Base-by-base conservation (phyloP, 2,329 filamentous ascomycete genomes). In the Ophiostoma australiae region DNA sequence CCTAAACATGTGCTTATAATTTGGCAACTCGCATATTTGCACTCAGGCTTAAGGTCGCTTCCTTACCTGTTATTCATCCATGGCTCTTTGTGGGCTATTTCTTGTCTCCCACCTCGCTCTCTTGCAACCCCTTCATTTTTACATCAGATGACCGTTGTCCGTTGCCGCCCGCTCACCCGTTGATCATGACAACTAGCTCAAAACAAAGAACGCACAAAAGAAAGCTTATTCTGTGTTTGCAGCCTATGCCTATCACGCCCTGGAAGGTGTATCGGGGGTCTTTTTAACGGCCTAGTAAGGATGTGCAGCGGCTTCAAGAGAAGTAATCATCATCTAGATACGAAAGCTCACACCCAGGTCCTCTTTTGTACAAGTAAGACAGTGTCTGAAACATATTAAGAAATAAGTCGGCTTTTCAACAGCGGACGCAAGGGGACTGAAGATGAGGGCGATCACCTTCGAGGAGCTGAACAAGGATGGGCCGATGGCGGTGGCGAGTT, bases 401-500 rank as follows among this genome's bases (percentile, higher is more conserved):
- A 39, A 35, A 23, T 8, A 66, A 7, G 61, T n/a, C 61, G 13
- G 63, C 33, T 37, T 39, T 39, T 23, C 35, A 66, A 20, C 17
- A 66, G 33, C 63, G n/a, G 35, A 66, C 20, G 63, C 63, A 66
- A 66, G 63, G 63, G 37, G 20, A 35, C 3, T 35, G 13, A 23
- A n/a, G 35, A 23, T 20, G 35, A 23, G 33, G 63, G 10, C 63
- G 63, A 66, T 41, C 63, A 39, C 23, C 33, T 15, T 20, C 20
- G 17, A 23, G 11, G 33, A 66, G 63, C 63, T 66, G 63, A 39
- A 66, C 20, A 15, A 37, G 31, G 13, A 66, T 66, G 63, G 63
- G 61, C 33, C 61, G 61, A 66, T 66, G 63, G 35, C 63, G 63
- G 63, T 39, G 63, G 63, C 63, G 20, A 66, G 63, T 39, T 35